Conservation (phyloP, 2,329 filamentous ascomycete genomes). For the Ophiostoma perfectum region DNA sequence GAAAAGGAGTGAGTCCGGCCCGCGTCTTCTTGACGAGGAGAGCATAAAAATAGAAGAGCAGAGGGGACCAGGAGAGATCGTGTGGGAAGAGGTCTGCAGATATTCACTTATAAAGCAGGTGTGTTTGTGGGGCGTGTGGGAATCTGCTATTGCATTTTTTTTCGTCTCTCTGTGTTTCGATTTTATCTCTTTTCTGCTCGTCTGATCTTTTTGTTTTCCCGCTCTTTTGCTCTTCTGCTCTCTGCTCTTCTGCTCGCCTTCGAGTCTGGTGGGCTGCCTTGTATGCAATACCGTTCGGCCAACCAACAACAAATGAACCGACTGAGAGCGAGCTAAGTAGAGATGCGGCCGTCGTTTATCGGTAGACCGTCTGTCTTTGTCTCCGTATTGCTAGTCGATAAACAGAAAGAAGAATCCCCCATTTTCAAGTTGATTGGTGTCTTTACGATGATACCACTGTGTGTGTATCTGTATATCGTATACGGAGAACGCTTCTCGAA, state of each 20-base stretch:
- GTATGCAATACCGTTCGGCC: background rate
- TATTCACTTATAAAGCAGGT: constrained; percentile 11
- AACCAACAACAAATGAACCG: background rate
- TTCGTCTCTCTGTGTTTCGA: constrained; percentile 5
- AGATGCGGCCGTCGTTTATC: background rate
- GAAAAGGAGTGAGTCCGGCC: background rate
- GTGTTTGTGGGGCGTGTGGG: constrained; percentile 3
- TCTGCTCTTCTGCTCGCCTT: background rate
- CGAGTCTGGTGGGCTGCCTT: background rate
- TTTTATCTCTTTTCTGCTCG: background rate
- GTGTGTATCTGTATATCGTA: background rate
- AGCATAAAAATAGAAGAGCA: constrained; percentile 1
- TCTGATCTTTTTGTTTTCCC: background rate
- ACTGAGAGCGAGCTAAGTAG: background rate
- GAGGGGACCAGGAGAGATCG: background rate
- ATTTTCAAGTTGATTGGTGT: background rate
- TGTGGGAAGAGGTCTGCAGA: constrained; percentile 3
- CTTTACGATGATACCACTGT: background rate
- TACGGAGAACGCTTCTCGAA: background rate
- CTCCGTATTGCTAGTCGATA: background rate
- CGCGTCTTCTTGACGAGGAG: background rate
- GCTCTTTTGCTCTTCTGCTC: background rate
- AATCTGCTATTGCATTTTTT: background rate
- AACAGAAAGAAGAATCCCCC: background rate
- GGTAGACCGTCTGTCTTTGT: background rate